These are phyloP conservation scores for Alternaria ventricosa DNA, from an alignment of 2,329 filamentous ascomycete genomes.

Conservation along the genomic window DNA sequence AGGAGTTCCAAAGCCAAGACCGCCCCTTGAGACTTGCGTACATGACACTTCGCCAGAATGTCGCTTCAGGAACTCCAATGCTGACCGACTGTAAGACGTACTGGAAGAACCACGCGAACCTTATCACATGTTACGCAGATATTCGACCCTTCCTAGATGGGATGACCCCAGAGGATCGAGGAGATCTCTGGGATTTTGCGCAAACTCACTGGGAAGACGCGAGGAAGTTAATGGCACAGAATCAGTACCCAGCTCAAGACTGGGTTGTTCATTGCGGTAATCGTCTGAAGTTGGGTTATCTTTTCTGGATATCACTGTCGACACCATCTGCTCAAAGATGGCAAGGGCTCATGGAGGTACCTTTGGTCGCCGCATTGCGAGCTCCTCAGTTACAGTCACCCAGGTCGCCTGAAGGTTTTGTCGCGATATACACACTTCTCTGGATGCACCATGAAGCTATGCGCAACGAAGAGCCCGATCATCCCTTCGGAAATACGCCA, in stretches of 20 bases:
- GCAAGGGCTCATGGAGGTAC: not conserved
- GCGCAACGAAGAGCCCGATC: not conserved
- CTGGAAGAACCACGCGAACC: slow-evolving; percentile 25
- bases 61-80: slow-evolving; percentile 8
- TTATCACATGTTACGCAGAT: slow-evolving; percentile 38
- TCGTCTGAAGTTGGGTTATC: slow-evolving; percentile 35
- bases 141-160: slow-evolving; percentile 31
- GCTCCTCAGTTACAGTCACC: slow-evolving; percentile 9
- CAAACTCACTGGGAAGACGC: not conserved
- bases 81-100: slow-evolving; percentile 29
- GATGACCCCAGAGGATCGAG: slow-evolving; percentile 17
- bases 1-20: slow-evolving; percentile 15
- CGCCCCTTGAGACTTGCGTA: slow-evolving; percentile 23
- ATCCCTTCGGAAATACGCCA: slow-evolving; percentile 1
- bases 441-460: slow-evolving; percentile 22
- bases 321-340: not conserved
- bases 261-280: slow-evolving; percentile 12
- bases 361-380: not conserved
- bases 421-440: slow-evolving; percentile 34
- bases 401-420: slow-evolving; percentile 22
- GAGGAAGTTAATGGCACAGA: not conserved
- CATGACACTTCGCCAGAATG: slow-evolving; percentile 17
- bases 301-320: slow-evolving; percentile 29
- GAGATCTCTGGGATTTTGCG: slow-evolving; percentile 17
- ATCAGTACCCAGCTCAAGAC: not conserved